Percentiles rank a stretch among this genome's conserved stretches.
Evolutionary conservation across 306 rosid species (phyloP).

Genomic region (Quillaja saponaria): DNA sequence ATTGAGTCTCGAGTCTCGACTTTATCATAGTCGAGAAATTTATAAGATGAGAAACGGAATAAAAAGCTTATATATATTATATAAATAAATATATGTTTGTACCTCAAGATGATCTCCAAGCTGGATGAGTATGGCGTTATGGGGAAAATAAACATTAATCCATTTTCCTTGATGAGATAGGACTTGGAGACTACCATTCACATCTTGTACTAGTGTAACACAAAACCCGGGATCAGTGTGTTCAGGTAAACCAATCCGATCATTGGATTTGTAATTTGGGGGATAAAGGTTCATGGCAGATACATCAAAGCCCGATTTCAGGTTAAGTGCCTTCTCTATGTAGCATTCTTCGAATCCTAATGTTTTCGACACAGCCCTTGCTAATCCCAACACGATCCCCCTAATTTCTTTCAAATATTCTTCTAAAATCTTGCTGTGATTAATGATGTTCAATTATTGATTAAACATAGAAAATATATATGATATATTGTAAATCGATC

Average conservation of each 20-base stretch:
- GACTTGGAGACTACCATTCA: slow-evolving; percentile 29
- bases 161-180: slow-evolving; percentile 25
- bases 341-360: slow-evolving; percentile 47
- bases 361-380: slow-evolving; percentile 42
- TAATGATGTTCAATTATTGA: no score
- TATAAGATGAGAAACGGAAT: no score
- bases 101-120: slow-evolving; percentile 67
- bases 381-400: slow-evolving; percentile 32
- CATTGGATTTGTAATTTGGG: slow-evolving; percentile 21
- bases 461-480: neutral
- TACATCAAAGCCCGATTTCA: slow-evolving; percentile 23
- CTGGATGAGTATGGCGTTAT: slow-evolving; percentile 51
- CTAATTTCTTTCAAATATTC: slow-evolving; percentile 42
- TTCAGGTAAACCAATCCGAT: no score
- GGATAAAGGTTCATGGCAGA: slow-evolving; percentile 37
- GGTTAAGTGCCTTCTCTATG: slow-evolving; percentile 31
- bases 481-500: neutral
- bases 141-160: slow-evolving; percentile 45
- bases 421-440: slow-evolving; percentile 35
- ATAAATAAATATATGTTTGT: no score
- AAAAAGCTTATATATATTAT: no score
- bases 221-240: slow-evolving; percentile 36
- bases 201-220: slow-evolving; percentile 30
- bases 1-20: no score
- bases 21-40: no score